Percentiles rank a stretch among this genome's conserved stretches.
Conservation (phyloP, 2,329 filamentous ascomycete species). For the Neoscytalidium dimidiatum region DNA sequence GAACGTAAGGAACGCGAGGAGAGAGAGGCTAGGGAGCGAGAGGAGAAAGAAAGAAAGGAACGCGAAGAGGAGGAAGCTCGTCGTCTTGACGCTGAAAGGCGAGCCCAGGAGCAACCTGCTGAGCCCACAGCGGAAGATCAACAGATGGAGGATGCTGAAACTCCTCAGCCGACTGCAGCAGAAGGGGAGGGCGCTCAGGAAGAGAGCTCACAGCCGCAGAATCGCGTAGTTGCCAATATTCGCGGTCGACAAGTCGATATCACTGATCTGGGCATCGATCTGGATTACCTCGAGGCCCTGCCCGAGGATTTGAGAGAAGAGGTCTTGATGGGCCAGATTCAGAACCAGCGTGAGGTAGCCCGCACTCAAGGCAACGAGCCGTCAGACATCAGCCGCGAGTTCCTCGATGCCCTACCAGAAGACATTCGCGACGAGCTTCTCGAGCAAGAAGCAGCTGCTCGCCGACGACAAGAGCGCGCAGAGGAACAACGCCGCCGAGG, state of each 20-base stretch:
- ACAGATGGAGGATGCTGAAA: constrained; percentile 78
- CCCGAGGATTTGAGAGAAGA: constrained; percentile 96
- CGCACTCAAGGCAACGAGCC: constrained; percentile 64
- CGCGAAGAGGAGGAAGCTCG: constrained; percentile 29
- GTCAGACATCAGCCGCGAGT: constrained; percentile 86
- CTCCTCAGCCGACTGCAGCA: constrained; percentile 39
- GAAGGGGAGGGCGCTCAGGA: constrained; percentile 50
- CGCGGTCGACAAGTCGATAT: constrained; percentile 88
- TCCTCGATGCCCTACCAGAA: constrained; percentile 86
- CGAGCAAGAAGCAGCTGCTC: constrained; percentile 85
- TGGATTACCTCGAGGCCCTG: constrained; percentile 93
- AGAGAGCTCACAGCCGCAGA: constrained; percentile 37
- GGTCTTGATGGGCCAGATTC: constrained; percentile 88
- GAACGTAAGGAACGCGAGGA: constrained; percentile 49
- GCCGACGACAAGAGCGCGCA: constrained; percentile 83
- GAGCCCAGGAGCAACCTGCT: constrained; percentile 27
- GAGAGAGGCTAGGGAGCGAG: constrained; percentile 50
- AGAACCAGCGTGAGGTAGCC: constrained; percentile 77
- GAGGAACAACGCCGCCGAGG: constrained; percentile 68
- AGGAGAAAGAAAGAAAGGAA: constrained; percentile 41
- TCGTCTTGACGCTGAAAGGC: constrained; percentile 28
- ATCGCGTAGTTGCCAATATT: constrained; percentile 77
- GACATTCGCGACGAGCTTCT: constrained; percentile 90
- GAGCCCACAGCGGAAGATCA: constrained; percentile 44
- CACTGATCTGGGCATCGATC: constrained; percentile 90